Evolutionary conservation across 768 basidiomycete genomes (phyloP), one percentile per base, ranked within the genome.

Genomic region (Kockovaella imperatae): DNA sequence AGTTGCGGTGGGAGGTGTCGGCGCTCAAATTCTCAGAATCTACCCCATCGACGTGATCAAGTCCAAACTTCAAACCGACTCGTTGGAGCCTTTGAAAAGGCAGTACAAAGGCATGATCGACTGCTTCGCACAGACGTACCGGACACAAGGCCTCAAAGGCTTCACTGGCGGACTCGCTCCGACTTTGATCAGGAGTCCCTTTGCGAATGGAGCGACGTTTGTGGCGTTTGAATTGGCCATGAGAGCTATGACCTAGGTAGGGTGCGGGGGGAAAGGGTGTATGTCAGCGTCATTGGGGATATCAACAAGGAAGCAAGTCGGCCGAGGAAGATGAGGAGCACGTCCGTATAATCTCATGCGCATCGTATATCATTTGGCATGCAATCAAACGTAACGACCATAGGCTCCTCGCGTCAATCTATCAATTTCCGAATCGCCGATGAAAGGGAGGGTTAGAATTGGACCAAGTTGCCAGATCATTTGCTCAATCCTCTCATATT

Each of bases 31-130:
- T 32, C 2, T 28, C n/a, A 75, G 87, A 8, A 90, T 89, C 74
- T 93, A 93, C 75, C 90, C 89, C 14, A 84, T 91, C 70, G 90
- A 95, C 72, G 87, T 95, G 79, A 81, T 96, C 64, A 97, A 97
- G 68, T 88, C 87, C 23, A 81, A 89, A 45, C 85, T 96, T 77
- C 93, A 97, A 73, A 95, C 91, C 0, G 93, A 96, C 64, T 56
- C 60, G 3, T 72, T 80, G 3, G 75, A 81, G 14, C 82, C 81
- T 35, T 83, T 84, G 24, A 83, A 58, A 34, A 49, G 83, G 58
- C 87, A 86, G 64, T 96, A 95, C 71, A 77, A 76, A 25, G 85
- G 85, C 14, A 81, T 86, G 13, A 62, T 87, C 28, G 83, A 95
- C 63, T 91, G 87, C 56, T 81, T 86, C 26, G 79, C 81, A 28